Conservation (phyloP, 768 basidiomycete species). For the Psilocybe cyanescens region DNA sequence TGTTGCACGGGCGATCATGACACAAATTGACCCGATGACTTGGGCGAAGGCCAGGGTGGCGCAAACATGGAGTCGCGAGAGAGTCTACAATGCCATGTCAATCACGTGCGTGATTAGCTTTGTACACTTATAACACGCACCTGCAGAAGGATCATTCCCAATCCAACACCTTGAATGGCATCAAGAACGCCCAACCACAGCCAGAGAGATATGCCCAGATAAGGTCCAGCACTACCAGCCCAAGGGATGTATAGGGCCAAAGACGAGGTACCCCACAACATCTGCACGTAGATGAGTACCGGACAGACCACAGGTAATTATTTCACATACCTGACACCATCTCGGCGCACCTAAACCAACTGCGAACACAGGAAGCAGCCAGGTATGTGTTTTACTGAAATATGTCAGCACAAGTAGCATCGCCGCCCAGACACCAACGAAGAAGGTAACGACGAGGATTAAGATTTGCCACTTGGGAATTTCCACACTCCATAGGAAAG, state of each 20-base stretch:
- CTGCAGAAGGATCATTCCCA: conserved; percentile 90
- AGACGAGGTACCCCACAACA: conserved; percentile 95
- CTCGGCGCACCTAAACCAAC: conserved; percentile 92
- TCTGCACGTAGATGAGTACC: conserved; percentile 40
- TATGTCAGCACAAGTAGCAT: conserved; percentile 77
- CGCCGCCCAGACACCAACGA: conserved; percentile 83
- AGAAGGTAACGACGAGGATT: conserved; percentile 81
- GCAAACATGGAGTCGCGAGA: conserved; percentile 93
- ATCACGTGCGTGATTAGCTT: too few relatives aligned
- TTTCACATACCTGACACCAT: conserved; percentile 83
- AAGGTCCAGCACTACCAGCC: conserved; percentile 86
- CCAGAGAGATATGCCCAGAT: conserved; percentile 90
- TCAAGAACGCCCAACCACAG: conserved; percentile 95
- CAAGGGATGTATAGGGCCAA: conserved; percentile 93
- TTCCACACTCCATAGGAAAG: conserved; percentile 86
- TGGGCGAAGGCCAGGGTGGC: conserved; percentile 92
- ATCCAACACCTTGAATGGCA: conserved; percentile 91
- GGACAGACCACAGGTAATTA: conserved; percentile 7
- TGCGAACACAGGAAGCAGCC: conserved; percentile 93
- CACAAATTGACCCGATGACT: conserved; percentile 86
- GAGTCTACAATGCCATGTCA: conserved; percentile 53
- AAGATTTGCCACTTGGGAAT: conserved; percentile 86
- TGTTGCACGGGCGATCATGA: conserved; percentile 91
- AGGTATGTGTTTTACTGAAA: conserved; percentile 93
- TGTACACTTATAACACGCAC: conserved; percentile 30